Conservation (phyloP, 2,329 filamentous ascomycete species). For the Hirsutella minnesotensis region DNA sequence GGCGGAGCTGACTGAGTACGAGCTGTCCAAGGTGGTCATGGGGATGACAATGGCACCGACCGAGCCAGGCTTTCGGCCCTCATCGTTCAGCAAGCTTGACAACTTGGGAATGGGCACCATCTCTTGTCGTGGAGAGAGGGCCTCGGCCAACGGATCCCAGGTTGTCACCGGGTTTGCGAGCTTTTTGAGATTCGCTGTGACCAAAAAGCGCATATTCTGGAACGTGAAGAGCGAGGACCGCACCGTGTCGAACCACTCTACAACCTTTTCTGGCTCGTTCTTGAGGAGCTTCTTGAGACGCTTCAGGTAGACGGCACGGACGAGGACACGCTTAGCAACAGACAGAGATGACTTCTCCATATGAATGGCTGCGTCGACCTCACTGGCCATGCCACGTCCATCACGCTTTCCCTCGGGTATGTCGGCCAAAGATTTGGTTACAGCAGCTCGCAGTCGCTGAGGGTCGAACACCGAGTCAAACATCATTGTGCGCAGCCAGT, state of each 20-base stretch:
- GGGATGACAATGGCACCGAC: slow-evolving; percentile 69
- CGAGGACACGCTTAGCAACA: slow-evolving; percentile 69
- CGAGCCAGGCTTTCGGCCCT: slow-evolving; percentile 64
- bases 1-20: slow-evolving; percentile 67
- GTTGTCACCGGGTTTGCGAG: slow-evolving; percentile 64
- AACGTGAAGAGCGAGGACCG: slow-evolving; percentile 67
- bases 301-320: slow-evolving; percentile 80
- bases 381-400: slow-evolving; percentile 55
- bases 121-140: slow-evolving; percentile 24
- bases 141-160: slow-evolving; percentile 49
- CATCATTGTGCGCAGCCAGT: slow-evolving; percentile 77
- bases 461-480: slow-evolving; percentile 84
- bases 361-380: slow-evolving; percentile 68
- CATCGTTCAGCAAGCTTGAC: slow-evolving; percentile 58
- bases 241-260: slow-evolving; percentile 67
- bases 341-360: slow-evolving; percentile 64
- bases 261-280: slow-evolving; percentile 61
- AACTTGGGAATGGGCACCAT: slow-evolving; percentile 62
- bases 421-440: slow-evolving; percentile 79
- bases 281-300: slow-evolving; percentile 71
- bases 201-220: slow-evolving; percentile 74
- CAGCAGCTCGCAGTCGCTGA: slow-evolving; percentile 45
- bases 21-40: slow-evolving; percentile 87
- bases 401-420: slow-evolving; percentile 86
- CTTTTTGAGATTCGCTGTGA: slow-evolving; percentile 68